Evolutionary conservation across 1,284 basidiomycete genomes (phyloP).

Genomic region (Pascua sp.): DNA sequence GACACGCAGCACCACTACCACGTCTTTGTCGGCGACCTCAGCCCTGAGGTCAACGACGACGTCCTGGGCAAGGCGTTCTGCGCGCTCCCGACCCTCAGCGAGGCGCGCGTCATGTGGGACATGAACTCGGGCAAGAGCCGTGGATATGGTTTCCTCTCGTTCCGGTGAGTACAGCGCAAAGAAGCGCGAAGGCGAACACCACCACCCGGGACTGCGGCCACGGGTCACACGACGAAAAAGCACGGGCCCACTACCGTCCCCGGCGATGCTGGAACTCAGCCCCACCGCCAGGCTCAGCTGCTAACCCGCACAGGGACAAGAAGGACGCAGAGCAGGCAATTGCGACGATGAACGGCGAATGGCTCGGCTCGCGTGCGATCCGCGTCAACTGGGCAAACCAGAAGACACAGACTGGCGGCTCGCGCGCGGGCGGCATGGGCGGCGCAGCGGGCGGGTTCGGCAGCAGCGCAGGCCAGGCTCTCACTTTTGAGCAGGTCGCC

Average conservation of each 20-base stretch:
- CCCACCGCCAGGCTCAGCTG: not conserved
- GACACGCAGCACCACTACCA: conserved; percentile 94
- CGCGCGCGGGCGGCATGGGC: conserved; percentile 50
- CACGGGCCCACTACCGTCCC: not conserved
- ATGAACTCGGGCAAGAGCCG: conserved; percentile 96
- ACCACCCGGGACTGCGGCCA: not conserved
- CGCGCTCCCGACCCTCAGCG: conserved; percentile 89
- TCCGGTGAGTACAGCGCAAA: conserved; percentile 42
- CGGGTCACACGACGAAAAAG: too few species aligned
- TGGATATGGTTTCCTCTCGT: conserved; percentile 58
- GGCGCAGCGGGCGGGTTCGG: conserved; percentile 23
- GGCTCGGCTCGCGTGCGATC: conserved; percentile 94
- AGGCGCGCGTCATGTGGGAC: conserved; percentile 99
- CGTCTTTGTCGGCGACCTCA: conserved; percentile 97
- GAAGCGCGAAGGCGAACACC: too few species aligned
- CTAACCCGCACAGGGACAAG: conserved; percentile 75
- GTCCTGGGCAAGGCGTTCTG: conserved; percentile 92
- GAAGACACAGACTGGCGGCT: conserved; percentile 71
- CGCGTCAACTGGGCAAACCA: conserved; percentile 99
- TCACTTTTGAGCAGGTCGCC: conserved; percentile 79
- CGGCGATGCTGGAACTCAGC: not conserved
- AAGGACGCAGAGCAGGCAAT: conserved; percentile 97
- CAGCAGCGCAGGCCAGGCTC: conserved; percentile 59
- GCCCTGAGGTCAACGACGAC: conserved; percentile 97
- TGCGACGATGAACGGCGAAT: conserved; percentile 98